Evolutionary conservation across 2,329 filamentous ascomycete genomes (phyloP).

Genomic region (Alternaria ventricosa): DNA sequence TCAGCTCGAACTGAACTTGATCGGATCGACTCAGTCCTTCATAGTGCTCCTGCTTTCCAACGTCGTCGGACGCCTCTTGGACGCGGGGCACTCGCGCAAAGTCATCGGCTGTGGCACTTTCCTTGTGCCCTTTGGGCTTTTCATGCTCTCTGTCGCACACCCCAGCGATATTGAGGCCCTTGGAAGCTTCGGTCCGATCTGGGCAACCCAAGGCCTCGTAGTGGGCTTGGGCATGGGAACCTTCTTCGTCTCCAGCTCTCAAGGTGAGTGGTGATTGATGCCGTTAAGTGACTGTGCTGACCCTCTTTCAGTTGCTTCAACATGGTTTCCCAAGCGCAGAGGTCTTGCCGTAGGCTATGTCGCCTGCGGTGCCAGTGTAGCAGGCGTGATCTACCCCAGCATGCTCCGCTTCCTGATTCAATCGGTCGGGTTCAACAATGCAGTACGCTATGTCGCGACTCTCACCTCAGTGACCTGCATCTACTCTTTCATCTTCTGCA

Average conservation of each 20-base stretch:
- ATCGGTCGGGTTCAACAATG: conserved; percentile 54
- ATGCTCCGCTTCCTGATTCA: conserved; percentile 55
- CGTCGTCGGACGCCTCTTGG: conserved; percentile 56
- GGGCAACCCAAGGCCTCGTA: conserved; percentile 57
- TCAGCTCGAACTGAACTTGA: conserved; percentile 54
- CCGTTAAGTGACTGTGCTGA: not conserved
- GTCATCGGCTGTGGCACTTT: conserved; percentile 53
- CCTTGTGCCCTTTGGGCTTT: conserved; percentile 53
- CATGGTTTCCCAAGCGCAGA: conserved; percentile 57
- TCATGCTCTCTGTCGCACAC: conserved; percentile 53
- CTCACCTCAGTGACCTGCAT: conserved; percentile 52
- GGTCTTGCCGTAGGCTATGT: conserved; percentile 59
- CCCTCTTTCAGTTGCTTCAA: conserved; percentile 52
- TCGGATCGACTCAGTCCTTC: conserved; percentile 57
- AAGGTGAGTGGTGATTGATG: conserved; percentile 46
- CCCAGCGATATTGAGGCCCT: conserved; percentile 44
- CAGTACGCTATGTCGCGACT: conserved; percentile 51
- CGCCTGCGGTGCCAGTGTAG: conserved; percentile 58
- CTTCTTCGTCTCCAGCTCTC: conserved; percentile 60
- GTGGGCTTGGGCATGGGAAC: conserved; percentile 59
- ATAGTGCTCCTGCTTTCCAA: conserved; percentile 55
- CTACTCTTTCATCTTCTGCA: conserved; percentile 52
- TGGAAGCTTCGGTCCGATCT: conserved; percentile 53
- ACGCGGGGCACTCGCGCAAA: conserved; percentile 53
- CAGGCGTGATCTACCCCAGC: conserved; percentile 55